These are phyloP conservation scores for Aspergillus sclerotioniger DNA, from an alignment of 495 filamentous ascomycete genomes.

Conservation along the genomic window DNA sequence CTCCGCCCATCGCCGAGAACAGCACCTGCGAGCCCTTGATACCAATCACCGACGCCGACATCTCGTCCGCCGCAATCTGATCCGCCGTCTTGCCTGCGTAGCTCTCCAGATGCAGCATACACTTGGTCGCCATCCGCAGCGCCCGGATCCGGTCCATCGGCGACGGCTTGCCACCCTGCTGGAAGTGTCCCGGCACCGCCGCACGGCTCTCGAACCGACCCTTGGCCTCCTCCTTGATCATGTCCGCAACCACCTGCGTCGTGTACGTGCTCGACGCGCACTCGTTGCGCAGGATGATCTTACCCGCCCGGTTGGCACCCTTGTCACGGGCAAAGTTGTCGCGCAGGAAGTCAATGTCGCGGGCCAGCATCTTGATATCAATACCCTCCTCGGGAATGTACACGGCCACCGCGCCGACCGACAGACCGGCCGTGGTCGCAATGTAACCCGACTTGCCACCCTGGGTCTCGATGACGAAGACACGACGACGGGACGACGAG, in stretches of 20 bases:
- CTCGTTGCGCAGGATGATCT: conserved; percentile 93
- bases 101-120: conserved; percentile 82
- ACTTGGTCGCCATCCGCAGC: conserved; percentile 85
- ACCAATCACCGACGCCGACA: conserved; percentile 80
- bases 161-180: conserved; percentile 90
- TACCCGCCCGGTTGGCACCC: conserved; percentile 87
- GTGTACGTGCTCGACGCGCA: conserved; percentile 85
- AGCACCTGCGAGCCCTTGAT: conserved; percentile 86
- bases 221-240: conserved; percentile 90
- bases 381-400: conserved; percentile 98
- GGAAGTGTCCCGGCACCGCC: conserved; percentile 93
- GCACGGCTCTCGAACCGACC: conserved; percentile 91
- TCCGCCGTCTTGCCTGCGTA: conserved; percentile 65
- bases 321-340: conserved; percentile 81
- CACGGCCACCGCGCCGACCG: conserved; percentile 88
- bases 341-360: conserved; percentile 87
- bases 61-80: conserved; percentile 65
- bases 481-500: conserved; percentile 83
- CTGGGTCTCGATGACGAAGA: conserved; percentile 98
- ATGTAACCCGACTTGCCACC: conserved; percentile 94
- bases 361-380: conserved; percentile 85
- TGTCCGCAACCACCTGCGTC: conserved; percentile 89
- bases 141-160: conserved; percentile 96
- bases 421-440: conserved; percentile 83
- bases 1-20: conserved; percentile 70